phyloP scores from a whole-genome alignment of 2,329 filamentous ascomycete species.

The Thielaviopsis punctulata region DNA sequence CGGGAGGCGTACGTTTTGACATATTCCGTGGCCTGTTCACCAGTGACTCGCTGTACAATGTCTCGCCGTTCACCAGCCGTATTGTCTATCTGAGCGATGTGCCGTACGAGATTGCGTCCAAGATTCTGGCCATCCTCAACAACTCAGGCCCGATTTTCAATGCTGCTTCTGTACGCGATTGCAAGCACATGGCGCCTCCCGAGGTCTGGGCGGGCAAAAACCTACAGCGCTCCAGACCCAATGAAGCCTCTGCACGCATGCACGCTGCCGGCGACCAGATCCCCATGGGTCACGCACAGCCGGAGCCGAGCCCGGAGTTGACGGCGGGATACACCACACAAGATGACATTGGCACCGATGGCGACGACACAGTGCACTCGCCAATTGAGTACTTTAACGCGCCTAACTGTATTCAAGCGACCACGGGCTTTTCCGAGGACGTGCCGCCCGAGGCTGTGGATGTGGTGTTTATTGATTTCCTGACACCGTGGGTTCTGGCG shows the following conservation, averaged over 20 bases:
- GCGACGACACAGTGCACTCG: conserved; percentile 77
- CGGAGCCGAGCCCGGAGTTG: conserved; percentile 24
- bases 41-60: conserved; percentile 65
- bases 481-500: conserved; percentile 63
- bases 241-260: not conserved
- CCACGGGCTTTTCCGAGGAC: conserved; percentile 39
- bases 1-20: conserved; percentile 84
- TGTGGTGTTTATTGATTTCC: conserved; percentile 80
- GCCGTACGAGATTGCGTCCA: conserved; percentile 55
- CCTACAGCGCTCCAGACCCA: not conserved
- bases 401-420: conserved; percentile 68
- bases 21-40: conserved; percentile 89
- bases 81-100: conserved; percentile 67
- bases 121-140: conserved; percentile 46
- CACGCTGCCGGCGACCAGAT: conserved; percentile 1
- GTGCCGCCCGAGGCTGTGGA: conserved; percentile 58
- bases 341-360: conserved; percentile 68
- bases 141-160: conserved; percentile 32
- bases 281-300: conserved; percentile 7
- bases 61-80: conserved; percentile 73
- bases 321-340: conserved; percentile 68
- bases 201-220: conserved; percentile 23
- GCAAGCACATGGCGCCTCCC: conserved; percentile 32
- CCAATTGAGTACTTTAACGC: conserved; percentile 57
- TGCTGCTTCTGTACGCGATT: conserved; percentile 20